Evolutionary conservation across 108 stramenopile genomes (phyloP).

Genomic region (Bacterosira constricta): DNA sequence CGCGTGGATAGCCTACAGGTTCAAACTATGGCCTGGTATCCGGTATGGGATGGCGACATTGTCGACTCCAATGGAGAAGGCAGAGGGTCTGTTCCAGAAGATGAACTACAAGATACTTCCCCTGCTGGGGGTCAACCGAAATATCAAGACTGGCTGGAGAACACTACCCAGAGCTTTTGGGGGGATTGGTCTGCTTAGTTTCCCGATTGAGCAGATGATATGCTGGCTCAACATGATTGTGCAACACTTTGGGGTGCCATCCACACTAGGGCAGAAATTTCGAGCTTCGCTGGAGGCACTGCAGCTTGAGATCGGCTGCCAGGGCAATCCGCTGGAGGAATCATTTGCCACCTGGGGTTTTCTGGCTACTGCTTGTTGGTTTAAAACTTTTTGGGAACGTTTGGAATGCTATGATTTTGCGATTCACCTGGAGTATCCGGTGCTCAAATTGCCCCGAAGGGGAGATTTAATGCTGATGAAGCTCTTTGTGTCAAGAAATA

Average conservation of each 20-base stretch:
- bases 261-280: not conserved
- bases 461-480: not conserved
- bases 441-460: not conserved
- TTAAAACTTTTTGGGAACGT: not conserved
- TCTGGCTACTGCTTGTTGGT: not conserved
- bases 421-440: not conserved
- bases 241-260: not conserved
- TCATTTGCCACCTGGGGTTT: not conserved
- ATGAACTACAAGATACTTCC: not conserved
- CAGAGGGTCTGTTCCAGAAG: not conserved
- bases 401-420: not conserved
- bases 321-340: not conserved
- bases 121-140: conserved; percentile 5
- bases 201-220: not conserved
- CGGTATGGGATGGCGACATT: not conserved
- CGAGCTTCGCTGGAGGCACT: not conserved
- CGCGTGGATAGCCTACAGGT: not conserved
- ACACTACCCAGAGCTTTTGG: not conserved
- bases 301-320: not conserved
- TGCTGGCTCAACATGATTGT: not conserved
- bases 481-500: not conserved
- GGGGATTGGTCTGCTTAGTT: conserved; percentile 1
- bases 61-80: not conserved
- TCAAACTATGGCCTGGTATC: not conserved
- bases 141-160: not conserved